These are phyloP conservation scores for Phytopythium aichiense DNA, from an alignment of 352 stramenopile species.

Conservation along the genomic window DNA sequence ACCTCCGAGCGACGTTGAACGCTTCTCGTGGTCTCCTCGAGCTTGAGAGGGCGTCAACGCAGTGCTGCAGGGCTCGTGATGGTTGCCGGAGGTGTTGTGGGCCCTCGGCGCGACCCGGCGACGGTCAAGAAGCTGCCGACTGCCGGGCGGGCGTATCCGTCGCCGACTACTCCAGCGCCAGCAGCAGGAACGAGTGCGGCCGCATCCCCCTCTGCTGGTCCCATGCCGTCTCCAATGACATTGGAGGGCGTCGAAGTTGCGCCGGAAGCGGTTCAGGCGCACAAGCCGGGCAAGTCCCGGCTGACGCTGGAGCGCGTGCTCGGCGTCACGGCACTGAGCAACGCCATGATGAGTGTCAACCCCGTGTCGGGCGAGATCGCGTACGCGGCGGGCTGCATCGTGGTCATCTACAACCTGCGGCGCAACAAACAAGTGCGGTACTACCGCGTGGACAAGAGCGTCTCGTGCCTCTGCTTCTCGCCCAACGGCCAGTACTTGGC, in stretches of 20 bases:
- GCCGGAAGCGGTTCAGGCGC: constrained; percentile 1
- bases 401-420: constrained; percentile 88
- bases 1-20: not conserved
- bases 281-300: constrained; percentile 25
- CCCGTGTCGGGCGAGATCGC: constrained; percentile 75
- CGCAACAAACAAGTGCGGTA: constrained; percentile 86
- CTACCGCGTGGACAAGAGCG: constrained; percentile 83
- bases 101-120: not conserved
- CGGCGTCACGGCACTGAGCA: constrained; percentile 68
- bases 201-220: not conserved
- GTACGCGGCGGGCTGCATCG: constrained; percentile 84
- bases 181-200: not conserved
- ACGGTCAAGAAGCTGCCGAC: not conserved
- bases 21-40: not conserved
- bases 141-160: not conserved
- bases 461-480: constrained; percentile 83
- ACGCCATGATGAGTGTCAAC: constrained; percentile 74
- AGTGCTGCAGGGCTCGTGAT: not conserved
- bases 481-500: constrained; percentile 78
- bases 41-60: too few relatives aligned
- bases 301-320: constrained; percentile 84
- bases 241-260: not conserved
- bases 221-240: not conserved
- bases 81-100: not conserved
- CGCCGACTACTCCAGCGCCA: not conserved